phyloP scores from a whole-genome alignment of 768 basidiomycete species.

The Suillus spraguei region DNA sequence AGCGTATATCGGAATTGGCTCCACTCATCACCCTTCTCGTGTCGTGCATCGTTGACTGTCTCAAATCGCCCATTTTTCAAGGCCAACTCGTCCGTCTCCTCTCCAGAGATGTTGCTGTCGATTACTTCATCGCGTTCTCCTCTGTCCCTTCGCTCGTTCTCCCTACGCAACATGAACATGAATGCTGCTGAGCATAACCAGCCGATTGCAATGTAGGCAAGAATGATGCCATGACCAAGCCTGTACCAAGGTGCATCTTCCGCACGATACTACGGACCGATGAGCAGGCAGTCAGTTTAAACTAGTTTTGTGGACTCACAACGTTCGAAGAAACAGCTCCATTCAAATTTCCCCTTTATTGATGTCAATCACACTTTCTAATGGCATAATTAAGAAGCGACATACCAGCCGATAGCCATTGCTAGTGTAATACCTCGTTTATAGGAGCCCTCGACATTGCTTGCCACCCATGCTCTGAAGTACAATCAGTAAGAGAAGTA shows the following conservation, averaged over 20 bases:
- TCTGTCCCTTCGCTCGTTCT: conserved; percentile 64
- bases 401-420: conserved; percentile 63
- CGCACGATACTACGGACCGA: conserved; percentile 56
- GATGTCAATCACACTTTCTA: conserved; percentile 8
- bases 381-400: conserved; percentile 19
- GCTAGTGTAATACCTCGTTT: conserved; percentile 72
- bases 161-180: conserved; percentile 49
- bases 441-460: conserved; percentile 74
- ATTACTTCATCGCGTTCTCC: conserved; percentile 73
- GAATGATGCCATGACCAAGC: conserved; percentile 67
- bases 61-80: conserved; percentile 53
- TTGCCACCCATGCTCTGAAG: conserved; percentile 54
- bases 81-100: conserved; percentile 34
- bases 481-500: neutral
- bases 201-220: conserved; percentile 71
- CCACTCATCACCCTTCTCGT: conserved; percentile 70
- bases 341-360: conserved; percentile 58
- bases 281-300: conserved; percentile 1
- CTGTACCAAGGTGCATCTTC: conserved; percentile 67
- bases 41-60: conserved; percentile 58
- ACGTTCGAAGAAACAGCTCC: conserved; percentile 70
- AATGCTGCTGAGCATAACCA: conserved; percentile 55
- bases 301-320: conserved; percentile 39
- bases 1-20: conserved; percentile 74
- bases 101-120: conserved; percentile 47